Percentiles rank a stretch among this genome's conserved stretches.
Conservation (phyloP, 441 rosid species). For the Erodium texanum region DNA sequence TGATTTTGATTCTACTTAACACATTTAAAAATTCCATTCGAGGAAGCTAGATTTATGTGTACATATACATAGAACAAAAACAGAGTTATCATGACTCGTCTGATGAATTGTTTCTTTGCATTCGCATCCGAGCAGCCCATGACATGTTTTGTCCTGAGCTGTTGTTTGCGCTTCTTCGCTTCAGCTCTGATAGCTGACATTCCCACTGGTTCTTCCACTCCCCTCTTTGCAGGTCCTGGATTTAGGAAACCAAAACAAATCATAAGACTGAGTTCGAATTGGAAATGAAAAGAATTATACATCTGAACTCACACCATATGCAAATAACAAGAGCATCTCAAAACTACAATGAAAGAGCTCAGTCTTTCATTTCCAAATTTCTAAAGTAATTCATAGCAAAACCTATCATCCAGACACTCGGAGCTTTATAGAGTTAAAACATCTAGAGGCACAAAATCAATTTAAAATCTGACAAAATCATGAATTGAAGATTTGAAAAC, state of each 20-base stretch:
- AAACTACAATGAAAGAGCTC: no score
- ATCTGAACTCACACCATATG: neutral
- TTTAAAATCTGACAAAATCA: neutral
- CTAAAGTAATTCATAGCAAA: neutral
- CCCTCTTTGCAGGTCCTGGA: constrained; percentile 17
- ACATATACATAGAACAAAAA: neutral
- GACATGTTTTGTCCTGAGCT: constrained; percentile 47
- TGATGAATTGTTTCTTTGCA: constrained; percentile 35
- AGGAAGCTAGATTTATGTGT: neutral
- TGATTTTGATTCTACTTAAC: no score
- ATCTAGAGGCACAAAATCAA: neutral
- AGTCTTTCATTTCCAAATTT: no score
- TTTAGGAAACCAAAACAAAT: neutral
- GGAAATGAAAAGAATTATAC: no score
- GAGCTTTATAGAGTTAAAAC: neutral
- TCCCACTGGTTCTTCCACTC: constrained; percentile 73
- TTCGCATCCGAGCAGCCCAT: constrained; percentile 89
- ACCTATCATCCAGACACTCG: neutral
- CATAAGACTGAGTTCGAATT: neutral
- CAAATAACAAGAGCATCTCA: neutral
- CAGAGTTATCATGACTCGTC: neutral
- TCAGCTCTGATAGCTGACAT: constrained; percentile 59
- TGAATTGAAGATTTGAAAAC: neutral
- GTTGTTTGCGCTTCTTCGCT: constrained; percentile 59
- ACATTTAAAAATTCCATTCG: no score